Evolutionary conservation across 306 rosid genomes (phyloP).

Genomic region (Ziziphus jujuba): DNA sequence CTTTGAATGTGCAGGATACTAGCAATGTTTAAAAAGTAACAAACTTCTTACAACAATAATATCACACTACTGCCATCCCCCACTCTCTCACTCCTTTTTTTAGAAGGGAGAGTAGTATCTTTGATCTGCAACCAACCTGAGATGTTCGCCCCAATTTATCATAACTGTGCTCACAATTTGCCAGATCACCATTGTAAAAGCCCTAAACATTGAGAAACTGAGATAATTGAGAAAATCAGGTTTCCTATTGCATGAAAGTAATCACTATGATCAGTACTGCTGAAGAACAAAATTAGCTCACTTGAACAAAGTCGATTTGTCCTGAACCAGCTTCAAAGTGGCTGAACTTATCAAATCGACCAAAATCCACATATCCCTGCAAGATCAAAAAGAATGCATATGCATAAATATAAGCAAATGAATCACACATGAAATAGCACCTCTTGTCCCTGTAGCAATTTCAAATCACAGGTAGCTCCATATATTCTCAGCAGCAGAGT

Average conservation of each 20-base stretch:
- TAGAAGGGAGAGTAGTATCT: not conserved
- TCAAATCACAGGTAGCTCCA: not conserved
- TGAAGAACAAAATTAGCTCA: constrained; percentile 35
- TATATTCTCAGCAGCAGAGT: not conserved
- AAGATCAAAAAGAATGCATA: constrained; percentile 24
- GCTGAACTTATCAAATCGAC: constrained; percentile 69
- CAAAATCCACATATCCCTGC: constrained; percentile 90
- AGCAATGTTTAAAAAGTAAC: not conserved
- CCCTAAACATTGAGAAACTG: constrained; percentile 49
- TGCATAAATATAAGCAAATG: not conserved
- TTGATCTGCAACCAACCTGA: constrained; percentile 55
- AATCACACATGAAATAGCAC: not conserved
- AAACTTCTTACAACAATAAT: constrained; percentile 4
- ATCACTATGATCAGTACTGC: not conserved
- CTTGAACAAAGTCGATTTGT: constrained; percentile 72
- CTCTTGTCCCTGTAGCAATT: not conserved
- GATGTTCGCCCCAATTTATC: constrained; percentile 94
- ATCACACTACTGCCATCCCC: not conserved
- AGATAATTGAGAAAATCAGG: constrained; percentile 3
- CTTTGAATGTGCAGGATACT: constrained; percentile 10
- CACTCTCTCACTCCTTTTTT: not conserved
- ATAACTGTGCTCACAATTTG: constrained; percentile 66
- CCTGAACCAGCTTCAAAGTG: constrained; percentile 80
- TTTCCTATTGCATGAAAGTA: constrained; percentile 1
- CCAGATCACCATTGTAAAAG: constrained; percentile 79